Evolutionary conservation across 2,329 filamentous ascomycete species (phyloP).

Genomic region (Achaetomium macrosporum): DNA sequence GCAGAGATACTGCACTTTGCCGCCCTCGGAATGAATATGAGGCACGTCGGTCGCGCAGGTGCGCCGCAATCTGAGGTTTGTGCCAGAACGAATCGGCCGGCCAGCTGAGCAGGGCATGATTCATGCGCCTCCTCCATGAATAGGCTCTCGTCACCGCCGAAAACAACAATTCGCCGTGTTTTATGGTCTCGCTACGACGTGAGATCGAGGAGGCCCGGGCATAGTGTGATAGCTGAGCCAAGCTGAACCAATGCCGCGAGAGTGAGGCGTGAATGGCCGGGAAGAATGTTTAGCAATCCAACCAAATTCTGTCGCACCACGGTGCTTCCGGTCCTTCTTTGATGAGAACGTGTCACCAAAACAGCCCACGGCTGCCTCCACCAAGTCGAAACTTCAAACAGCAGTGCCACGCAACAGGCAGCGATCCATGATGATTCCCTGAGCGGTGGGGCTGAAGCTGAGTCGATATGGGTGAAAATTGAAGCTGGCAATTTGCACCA

Average conservation of each 20-base stretch:
- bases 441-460: constrained; percentile 11
- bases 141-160: neutral
- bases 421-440: constrained; percentile 2
- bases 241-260: constrained; percentile 1
- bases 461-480: neutral
- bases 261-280: neutral
- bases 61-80: constrained; percentile 1
- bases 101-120: constrained; percentile 4
- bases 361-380: neutral
- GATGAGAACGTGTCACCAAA: constrained; percentile 4
- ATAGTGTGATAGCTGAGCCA: neutral
- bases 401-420: constrained; percentile 12
- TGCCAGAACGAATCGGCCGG: neutral
- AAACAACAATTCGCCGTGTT: neutral
- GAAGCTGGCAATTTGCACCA: constrained; percentile 3
- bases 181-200: neutral
- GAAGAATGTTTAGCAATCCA: constrained; percentile 6
- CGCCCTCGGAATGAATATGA: constrained; percentile 6
- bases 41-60: too few relatives aligned
- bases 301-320: neutral
- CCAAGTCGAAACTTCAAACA: constrained; percentile 5
- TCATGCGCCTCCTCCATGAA: constrained; percentile 10
- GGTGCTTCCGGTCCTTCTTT: constrained; percentile 1
- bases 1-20: constrained; percentile 13
- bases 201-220: neutral